Evolutionary conservation across 2,329 filamentous ascomycete genomes (phyloP), one percentile per base, ranked within the genome.

Genomic region (Periconia sp.): DNA sequence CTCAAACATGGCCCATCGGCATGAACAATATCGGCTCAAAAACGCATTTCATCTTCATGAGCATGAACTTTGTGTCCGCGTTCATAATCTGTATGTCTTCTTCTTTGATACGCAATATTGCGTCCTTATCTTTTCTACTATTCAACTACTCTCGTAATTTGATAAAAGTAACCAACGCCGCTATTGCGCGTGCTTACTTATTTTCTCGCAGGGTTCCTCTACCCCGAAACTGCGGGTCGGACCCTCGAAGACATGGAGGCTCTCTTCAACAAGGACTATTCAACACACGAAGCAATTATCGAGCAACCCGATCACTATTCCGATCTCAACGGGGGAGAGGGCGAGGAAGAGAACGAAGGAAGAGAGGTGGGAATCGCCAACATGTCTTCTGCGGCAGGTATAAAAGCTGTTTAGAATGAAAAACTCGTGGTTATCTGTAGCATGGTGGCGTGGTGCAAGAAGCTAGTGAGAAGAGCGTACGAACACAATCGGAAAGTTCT

Each of bases 211-310:
- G 58, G 59, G 57, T 47, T 83, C 67, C 82, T 83, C 73, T 84
- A 82, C 65, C 82, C 82, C 0, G 82, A 85, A 64, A 85, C 82
- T 6, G 81, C 80, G 23, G 77, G 77, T 45, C 77, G 56, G 31
- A 69, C 68, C 33, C 61, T 89, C 30, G 86, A 89, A 69, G 86
- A 89, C 66, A 86, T 89, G 74, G 86, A 89, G 65, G 77, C 81
- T 47, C 84, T 89, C 58, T 86, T 87, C 76, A 76, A 75, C 45
- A 54, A 56, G 10, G 41, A 56, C 19, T 60, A 56, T 30, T 41
- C 47, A 10, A 33, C 51, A 0, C 45, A 44, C 1, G 33, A 5
- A 18, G 30, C 45, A 5, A 51, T 79, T 79, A 54, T 78, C 73
- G 8, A 54, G 11, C n/a, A 18, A 14, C 42, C 11, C 23, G 53